Conservation (phyloP, 2,329 filamentous ascomycete species). For the Dactylellina drechsleri region DNA sequence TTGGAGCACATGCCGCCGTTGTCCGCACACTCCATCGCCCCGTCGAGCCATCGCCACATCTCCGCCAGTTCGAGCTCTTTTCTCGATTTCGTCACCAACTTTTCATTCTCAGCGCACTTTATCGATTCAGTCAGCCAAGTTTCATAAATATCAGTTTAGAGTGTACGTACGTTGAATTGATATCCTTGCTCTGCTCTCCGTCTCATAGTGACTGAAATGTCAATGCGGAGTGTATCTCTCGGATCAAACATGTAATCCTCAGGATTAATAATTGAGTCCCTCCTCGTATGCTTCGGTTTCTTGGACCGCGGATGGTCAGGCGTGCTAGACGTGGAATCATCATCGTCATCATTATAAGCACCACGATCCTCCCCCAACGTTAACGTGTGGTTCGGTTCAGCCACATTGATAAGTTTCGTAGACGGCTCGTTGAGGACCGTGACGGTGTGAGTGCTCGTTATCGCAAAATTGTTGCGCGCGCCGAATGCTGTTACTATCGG, state of each 20-base stretch:
- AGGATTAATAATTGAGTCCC: constrained; percentile 44
- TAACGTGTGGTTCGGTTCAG: constrained; percentile 50
- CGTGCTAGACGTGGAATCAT: constrained; percentile 34
- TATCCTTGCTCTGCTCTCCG: constrained; percentile 57
- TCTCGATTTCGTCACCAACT: constrained; percentile 49
- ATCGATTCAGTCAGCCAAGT: not conserved
- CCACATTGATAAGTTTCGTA: constrained; percentile 49
- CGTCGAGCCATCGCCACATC: constrained; percentile 76
- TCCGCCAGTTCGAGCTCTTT: constrained; percentile 71
- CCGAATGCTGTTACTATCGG: constrained; percentile 38
- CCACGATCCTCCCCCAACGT: constrained; percentile 25
- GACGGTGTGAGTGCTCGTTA: constrained; percentile 30
- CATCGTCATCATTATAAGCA: constrained; percentile 44
- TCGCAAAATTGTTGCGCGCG: constrained; percentile 50
- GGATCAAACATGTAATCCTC: constrained; percentile 58
- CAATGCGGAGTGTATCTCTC: constrained; percentile 56
- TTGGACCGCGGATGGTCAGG: constrained; percentile 23
- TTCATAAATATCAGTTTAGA: no score
- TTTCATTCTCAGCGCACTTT: constrained; percentile 52
- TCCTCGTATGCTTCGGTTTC: constrained; percentile 3
- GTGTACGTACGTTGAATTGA: constrained; percentile 56
- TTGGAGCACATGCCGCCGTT: constrained; percentile 76
- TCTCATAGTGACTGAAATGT: constrained; percentile 58
- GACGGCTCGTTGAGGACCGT: constrained; percentile 45
- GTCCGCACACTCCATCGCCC: constrained; percentile 72